Evolutionary conservation across 805 yeast species (phyloP), one percentile per base, ranked within the genome.

Genomic region (Schwanniomyces pseudopolymorphus): DNA sequence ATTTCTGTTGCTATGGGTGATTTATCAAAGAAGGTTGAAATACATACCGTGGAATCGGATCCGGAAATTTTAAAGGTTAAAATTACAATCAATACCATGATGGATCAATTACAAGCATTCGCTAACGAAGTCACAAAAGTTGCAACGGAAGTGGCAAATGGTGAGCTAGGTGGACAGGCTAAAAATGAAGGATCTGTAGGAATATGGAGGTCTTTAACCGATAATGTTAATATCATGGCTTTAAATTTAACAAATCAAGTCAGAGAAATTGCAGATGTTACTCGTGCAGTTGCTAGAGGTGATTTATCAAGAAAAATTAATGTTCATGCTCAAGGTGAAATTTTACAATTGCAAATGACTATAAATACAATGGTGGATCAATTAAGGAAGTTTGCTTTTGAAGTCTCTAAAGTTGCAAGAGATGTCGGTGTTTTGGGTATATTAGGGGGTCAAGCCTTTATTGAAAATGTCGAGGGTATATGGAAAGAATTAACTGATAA

Each of bases 311-410:
- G 90, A 42, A 87, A 88, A 59, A 88, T 89, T 60, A 87, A 87
- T 62, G 96, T 89, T 11, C 92, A 88, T 64, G 96, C 96, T 6
- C 96, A 89, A 63, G 96, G 96, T 40, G 96, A 88, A 67, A 89
- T 88, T 51, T 72, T 87, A 47, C 92, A 86, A 56, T 75, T 89
- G 51, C 96, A 88, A 63, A 86, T 85, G 71, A 89, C 95, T 7
- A 88, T 88, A 58, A 89, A 89, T 61, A 81, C 90, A 48, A 89
- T 87, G 94, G 94, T 87, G 66, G 92, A 86, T 61, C 94, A 87
- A 62, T 77, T 87, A 55, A 73, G 91, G 56, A 83, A 85, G 20
- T 87, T 87, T 67, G 92, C 94, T 1, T 85, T 86, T 55, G 96
- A 89, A 64, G 95, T 88, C 31, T 83, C 92, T 2, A 80, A 90